Percentiles rank a stretch among this genome's conserved stretches.
These are phyloP conservation scores for Cercospora sp. DNA, from an alignment of 2,329 filamentous ascomycete species.

Conservation along the genomic window DNA sequence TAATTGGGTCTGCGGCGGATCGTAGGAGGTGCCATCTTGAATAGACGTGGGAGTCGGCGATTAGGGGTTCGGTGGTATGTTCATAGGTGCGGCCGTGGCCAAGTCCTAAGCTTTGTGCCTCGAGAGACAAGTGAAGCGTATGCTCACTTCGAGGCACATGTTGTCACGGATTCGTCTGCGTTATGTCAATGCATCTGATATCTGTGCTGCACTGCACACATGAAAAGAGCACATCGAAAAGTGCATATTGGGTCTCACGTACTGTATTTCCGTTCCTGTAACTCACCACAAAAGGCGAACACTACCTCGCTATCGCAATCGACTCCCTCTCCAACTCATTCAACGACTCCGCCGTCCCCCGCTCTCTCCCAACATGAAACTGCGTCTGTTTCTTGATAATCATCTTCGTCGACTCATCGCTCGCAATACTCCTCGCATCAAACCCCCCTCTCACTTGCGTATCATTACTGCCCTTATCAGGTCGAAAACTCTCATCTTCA, in stretches of 20 bases:
- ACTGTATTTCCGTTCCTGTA: not conserved
- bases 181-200: too few relatives aligned
- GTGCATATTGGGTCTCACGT: not conserved
- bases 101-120: not conserved
- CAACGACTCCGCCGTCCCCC: not conserved
- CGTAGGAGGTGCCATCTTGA: too few relatives aligned
- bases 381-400: constrained; percentile 27
- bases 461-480: constrained; percentile 1
- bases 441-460: constrained; percentile 10
- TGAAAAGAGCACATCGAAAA: not conserved
- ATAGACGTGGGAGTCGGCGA: not conserved
- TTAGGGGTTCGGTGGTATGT: not conserved
- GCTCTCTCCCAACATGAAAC: constrained; percentile 17
- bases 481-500: constrained; percentile 2
- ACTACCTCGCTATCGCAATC: not conserved
- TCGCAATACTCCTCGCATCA: constrained; percentile 20
- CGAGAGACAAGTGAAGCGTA: not conserved
- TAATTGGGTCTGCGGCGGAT: too few relatives aligned
- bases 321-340: not conserved
- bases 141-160: not conserved
- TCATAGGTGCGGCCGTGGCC: not conserved
- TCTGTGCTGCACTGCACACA: too few relatives aligned
- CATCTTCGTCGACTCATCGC: constrained; percentile 26
- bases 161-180: too few relatives aligned
- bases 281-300: not conserved